Conservation (phyloP, 2,329 filamentous ascomycete genomes). For the Peltaster fructicola region DNA sequence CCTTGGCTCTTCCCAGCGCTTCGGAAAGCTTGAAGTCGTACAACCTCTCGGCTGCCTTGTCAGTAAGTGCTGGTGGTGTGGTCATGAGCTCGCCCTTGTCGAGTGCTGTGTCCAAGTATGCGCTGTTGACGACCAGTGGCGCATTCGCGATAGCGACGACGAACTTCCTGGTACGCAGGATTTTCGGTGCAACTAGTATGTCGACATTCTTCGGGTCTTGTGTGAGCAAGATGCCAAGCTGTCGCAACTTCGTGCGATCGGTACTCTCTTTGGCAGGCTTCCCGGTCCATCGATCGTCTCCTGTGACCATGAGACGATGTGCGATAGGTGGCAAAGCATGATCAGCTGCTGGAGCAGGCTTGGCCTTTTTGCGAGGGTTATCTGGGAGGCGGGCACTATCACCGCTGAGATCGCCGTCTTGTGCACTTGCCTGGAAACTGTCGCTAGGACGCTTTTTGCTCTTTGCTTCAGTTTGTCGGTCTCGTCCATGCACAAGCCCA, state of each 20-base stretch:
- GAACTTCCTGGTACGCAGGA: conserved; percentile 88
- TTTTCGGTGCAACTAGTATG: conserved; percentile 69
- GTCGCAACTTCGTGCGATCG: conserved; percentile 68
- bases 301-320: conserved; percentile 66
- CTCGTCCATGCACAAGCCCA: conserved; percentile 43
- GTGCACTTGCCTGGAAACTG: conserved; percentile 23
- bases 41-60: conserved; percentile 54
- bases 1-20: conserved; percentile 51
- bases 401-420: conserved; percentile 27
- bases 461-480: conserved; percentile 19
- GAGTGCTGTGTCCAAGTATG: conserved; percentile 64
- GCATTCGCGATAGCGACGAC: conserved; percentile 70
- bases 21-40: conserved; percentile 52
- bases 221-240: conserved; percentile 70
- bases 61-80: conserved; percentile 47
- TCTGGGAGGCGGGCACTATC: conserved; percentile 24
- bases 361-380: conserved; percentile 30
- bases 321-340: conserved; percentile 40
- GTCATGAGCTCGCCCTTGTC: conserved; percentile 43
- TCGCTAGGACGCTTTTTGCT: conserved; percentile 22
- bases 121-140: conserved; percentile 56
- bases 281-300: conserved; percentile 65
- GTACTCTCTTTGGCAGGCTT: conserved; percentile 56
- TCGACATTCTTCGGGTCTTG: conserved; percentile 61
- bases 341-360: conserved; percentile 38